Evolutionary conservation across 768 basidiomycete genomes (phyloP).

Genomic region (Suillus tomentosus): DNA sequence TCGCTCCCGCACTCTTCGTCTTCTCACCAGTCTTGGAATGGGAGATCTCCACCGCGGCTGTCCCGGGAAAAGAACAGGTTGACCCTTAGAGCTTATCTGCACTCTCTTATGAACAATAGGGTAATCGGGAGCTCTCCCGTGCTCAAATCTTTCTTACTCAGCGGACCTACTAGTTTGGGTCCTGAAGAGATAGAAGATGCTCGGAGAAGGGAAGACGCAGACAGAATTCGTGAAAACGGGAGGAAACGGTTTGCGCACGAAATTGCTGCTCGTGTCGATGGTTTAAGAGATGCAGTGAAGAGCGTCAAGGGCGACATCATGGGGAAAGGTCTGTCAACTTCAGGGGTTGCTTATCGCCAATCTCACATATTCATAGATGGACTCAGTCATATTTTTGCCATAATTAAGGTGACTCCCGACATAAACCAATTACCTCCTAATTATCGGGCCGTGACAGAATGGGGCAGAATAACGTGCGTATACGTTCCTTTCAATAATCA

Average conservation of each 20-base stretch:
- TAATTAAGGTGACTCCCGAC: slow-evolving; percentile 78
- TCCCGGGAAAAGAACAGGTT: slow-evolving; percentile 93
- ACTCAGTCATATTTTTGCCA: slow-evolving; percentile 83
- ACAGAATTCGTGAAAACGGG: slow-evolving; percentile 85
- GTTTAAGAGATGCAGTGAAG: slow-evolving; percentile 78
- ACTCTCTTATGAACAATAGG: slow-evolving; percentile 68
- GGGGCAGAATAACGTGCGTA: slow-evolving; percentile 94
- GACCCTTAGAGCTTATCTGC: slow-evolving; percentile 92
- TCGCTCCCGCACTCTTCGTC: slow-evolving; percentile 73
- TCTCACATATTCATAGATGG: slow-evolving; percentile 60
- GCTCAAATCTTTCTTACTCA: slow-evolving; percentile 81
- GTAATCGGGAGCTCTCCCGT: slow-evolving; percentile 85
- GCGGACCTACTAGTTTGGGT: slow-evolving; percentile 68
- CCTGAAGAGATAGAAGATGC: slow-evolving; percentile 80
- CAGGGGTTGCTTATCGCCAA: slow-evolving; percentile 2
- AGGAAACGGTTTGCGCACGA: slow-evolving; percentile 82
- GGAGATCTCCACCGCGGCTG: slow-evolving; percentile 56
- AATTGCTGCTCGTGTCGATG: slow-evolving; percentile 84
- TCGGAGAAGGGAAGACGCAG: slow-evolving; percentile 81
- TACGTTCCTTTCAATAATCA: slow-evolving; percentile 6
- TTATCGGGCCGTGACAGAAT: slow-evolving; percentile 89
- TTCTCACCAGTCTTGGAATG: slow-evolving; percentile 74
- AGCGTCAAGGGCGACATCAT: slow-evolving; percentile 94
- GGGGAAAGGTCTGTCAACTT: slow-evolving; percentile 62
- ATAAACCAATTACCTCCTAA: slow-evolving; percentile 79